Conservation (phyloP, 2,329 filamentous ascomycete genomes). For the Elsinoe necatrix region DNA sequence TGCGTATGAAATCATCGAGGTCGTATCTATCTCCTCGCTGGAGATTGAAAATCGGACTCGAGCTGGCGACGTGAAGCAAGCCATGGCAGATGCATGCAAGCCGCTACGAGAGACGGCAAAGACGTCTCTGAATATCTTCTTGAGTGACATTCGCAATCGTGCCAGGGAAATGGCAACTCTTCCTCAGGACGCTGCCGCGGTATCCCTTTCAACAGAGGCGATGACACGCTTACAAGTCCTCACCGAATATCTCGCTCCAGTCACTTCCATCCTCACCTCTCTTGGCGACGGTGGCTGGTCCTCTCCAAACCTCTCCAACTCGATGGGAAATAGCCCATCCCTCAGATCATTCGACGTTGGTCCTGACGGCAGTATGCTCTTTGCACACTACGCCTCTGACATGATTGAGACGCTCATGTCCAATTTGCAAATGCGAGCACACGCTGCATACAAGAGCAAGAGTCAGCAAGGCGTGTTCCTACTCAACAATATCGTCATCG, state of each 20-base stretch:
- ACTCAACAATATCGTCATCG: constrained; percentile 74
- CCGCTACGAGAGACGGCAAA: constrained; percentile 90
- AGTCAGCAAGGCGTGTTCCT: constrained; percentile 78
- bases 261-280: constrained; percentile 84
- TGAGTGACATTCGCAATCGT: constrained; percentile 72
- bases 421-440: constrained; percentile 66
- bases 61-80: constrained; percentile 66
- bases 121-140: constrained; percentile 67
- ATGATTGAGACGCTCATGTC: constrained; percentile 74
- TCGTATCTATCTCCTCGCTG: constrained; percentile 70
- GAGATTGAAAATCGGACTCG: constrained; percentile 67
- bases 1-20: constrained; percentile 89
- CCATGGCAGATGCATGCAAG: constrained; percentile 76
- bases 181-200: constrained; percentile 67
- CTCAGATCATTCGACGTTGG: constrained; percentile 76
- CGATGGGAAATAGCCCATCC: constrained; percentile 47
- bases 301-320: constrained; percentile 45
- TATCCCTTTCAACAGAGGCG: constrained; percentile 71
- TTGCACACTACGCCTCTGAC: constrained; percentile 83
- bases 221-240: constrained; percentile 82
- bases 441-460: constrained; percentile 65
- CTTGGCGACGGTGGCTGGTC: constrained; percentile 88
- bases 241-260: constrained; percentile 74
- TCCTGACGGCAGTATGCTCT: constrained; percentile 78
- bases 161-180: constrained; percentile 58